Base-by-base conservation (phyloP, 1,284 basidiomycete genomes). In the Vanrija sp. region DNA sequence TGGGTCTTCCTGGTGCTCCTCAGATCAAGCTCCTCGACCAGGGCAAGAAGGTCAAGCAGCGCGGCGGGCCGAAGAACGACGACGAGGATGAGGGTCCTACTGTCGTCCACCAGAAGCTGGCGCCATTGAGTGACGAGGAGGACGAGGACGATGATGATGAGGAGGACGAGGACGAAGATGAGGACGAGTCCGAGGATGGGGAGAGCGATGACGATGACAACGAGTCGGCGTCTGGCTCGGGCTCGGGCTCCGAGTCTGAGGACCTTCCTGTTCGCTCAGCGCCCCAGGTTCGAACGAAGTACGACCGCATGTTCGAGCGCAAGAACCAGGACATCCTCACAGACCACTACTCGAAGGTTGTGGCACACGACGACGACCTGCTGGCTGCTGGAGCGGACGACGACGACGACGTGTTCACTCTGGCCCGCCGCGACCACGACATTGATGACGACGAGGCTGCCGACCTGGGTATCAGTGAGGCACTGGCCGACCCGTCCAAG, bases 231-330 rank as follows among this genome's bases (percentile, higher is more conserved):
- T 48, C 52, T 38, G 49, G 15, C 8, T 45, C 43, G 5, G 21
- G 29, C 29, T 40, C 38, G 16, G 42, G 19, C 6, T 54, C 53
- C 25, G 49, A 50, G 38, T 55, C 53, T 19, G 58, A 51, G 25
- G 29, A 18, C 42, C 18, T 19, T 28, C 19, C 39, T 1, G n/a
- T 34, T 34, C 34, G 34, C 23, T 21, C 49, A 3, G 61, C 64
- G n/a, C 57, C 61, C 15, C 55, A 64, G 21, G 87, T 93, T 0
- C 83, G 90, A 54, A 98, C 96, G 5, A 98, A 96, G 78, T 97
- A 98, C 74, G 96, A 98, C 75, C 85, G 92, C 51, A 97, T 98
- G 91, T 98, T 98, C 71, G 89, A 90, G 69, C 86, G 95, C 56
- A 94, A 91, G 76, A 98, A 98, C 74, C 94, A 97, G 75, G 88